Conservation (phyloP, 1,284 basidiomycete species). For the Leccinum cinnamomeum region DNA sequence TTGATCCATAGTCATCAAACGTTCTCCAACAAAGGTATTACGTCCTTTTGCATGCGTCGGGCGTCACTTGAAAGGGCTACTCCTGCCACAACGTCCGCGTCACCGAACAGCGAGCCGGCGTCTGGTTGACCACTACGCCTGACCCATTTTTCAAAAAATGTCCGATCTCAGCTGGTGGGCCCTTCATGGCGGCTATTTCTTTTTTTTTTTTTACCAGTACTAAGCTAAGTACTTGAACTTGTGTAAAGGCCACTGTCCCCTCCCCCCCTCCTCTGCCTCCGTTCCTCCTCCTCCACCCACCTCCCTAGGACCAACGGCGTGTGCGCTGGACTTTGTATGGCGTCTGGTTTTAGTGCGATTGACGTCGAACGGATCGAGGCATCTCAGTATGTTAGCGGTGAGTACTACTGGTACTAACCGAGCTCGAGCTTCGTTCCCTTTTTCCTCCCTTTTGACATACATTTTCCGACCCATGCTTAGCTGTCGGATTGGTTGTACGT, state of each 20-base stretch:
- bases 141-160: too few relatives aligned
- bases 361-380: slow-evolving; percentile 14
- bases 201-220: too few relatives aligned
- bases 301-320: neutral
- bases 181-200: neutral
- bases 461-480: slow-evolving; percentile 8
- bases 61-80: too few relatives aligned
- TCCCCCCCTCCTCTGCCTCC: neutral
- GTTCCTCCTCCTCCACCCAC: neutral
- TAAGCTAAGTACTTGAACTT: too few relatives aligned
- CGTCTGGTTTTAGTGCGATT: neutral
- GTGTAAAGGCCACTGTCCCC: too few relatives aligned
- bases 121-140: too few relatives aligned
- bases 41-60: too few relatives aligned
- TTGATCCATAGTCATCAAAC: slow-evolving; percentile 45
- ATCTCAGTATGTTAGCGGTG: slow-evolving; percentile 31
- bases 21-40: slow-evolving; percentile 15
- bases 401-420: slow-evolving; percentile 3
- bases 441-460: neutral
- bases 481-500: slow-evolving; percentile 28
- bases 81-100: too few relatives aligned
- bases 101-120: too few relatives aligned
- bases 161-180: neutral
- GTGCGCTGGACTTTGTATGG: slow-evolving; percentile 14
- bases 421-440: neutral